Percentiles rank a stretch among this genome's conserved stretches.
phyloP scores from a whole-genome alignment of 306 rosid species.

The Vigna angularis region DNA sequence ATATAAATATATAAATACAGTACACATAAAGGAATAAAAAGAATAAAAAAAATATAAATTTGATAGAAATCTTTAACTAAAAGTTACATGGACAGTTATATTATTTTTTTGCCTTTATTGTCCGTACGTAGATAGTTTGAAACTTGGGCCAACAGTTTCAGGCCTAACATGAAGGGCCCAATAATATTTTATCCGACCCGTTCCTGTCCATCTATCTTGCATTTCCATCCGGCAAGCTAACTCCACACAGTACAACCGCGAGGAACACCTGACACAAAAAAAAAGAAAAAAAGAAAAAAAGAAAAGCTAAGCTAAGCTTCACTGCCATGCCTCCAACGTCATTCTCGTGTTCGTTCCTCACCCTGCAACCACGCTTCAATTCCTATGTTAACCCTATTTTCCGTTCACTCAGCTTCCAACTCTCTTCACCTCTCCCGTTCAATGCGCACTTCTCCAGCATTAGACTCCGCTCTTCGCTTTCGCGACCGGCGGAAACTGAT shows the following conservation, averaged over 20 bases:
- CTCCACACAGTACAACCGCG: not conserved
- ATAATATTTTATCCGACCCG: not conserved
- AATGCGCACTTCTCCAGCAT: constrained; percentile 45
- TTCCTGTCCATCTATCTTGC: not conserved
- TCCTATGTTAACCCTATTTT: constrained; percentile 57
- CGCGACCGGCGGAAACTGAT: constrained; percentile 52
- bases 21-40: no score
- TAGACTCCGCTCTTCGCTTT: constrained; percentile 51
- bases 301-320: not conserved
- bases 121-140: not conserved
- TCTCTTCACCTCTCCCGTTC: constrained; percentile 52
- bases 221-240: not conserved
- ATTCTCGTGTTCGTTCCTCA: constrained; percentile 54
- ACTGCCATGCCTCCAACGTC: constrained; percentile 67
- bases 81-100: no score
- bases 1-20: no score
- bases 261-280: not conserved
- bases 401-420: constrained; percentile 47
- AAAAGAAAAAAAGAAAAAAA: not conserved
- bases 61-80: no score
- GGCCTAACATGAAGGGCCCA: constrained; percentile 21
- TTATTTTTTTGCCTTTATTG: no score
- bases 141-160: not conserved
- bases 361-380: constrained; percentile 61
- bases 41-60: no score